Conservation (phyloP, 163 green algal genomes). For the Scenedesmus sp. region DNA sequence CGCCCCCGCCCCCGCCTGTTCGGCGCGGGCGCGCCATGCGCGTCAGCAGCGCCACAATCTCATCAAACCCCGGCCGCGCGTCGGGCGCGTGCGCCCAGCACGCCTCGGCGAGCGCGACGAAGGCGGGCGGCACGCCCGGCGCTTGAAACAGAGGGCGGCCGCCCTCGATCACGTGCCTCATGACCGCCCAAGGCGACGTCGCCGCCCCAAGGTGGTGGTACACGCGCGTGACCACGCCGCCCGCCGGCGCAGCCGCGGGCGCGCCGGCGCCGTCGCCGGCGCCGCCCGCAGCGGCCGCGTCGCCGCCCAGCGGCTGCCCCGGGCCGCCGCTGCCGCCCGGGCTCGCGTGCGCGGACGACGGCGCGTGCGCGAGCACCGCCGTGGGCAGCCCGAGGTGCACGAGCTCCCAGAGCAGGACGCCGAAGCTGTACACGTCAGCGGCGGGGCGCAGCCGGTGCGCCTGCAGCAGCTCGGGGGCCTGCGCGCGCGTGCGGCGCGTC, state of each 20-base stretch:
- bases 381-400: background rate
- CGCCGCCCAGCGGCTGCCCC: background rate
- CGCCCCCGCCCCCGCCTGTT: no score
- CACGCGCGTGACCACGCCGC: background rate
- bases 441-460: background rate
- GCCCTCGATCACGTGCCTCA: constrained; percentile 1
- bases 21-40: no score
- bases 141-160: background rate
- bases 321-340: no score
- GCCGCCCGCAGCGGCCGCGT: background rate
- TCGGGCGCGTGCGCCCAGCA: background rate
- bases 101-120: background rate
- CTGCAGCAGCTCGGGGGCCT: constrained; percentile 18
- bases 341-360: no score
- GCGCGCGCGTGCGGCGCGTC: background rate
- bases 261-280: background rate
- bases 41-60: constrained; percentile 16
- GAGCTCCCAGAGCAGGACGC: constrained; percentile 35
- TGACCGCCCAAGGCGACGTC: constrained; percentile 2
- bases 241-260: background rate
- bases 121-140: constrained; percentile 1
- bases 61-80: background rate
- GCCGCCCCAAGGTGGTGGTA: constrained; percentile 11
- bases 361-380: no score
- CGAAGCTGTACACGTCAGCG: constrained; percentile 30